A percentile compares a stretch with the other conserved stretches of the same genome.
Conservation (phyloP, 306 rosid genomes). For the Mimosa bimucronata region DNA sequence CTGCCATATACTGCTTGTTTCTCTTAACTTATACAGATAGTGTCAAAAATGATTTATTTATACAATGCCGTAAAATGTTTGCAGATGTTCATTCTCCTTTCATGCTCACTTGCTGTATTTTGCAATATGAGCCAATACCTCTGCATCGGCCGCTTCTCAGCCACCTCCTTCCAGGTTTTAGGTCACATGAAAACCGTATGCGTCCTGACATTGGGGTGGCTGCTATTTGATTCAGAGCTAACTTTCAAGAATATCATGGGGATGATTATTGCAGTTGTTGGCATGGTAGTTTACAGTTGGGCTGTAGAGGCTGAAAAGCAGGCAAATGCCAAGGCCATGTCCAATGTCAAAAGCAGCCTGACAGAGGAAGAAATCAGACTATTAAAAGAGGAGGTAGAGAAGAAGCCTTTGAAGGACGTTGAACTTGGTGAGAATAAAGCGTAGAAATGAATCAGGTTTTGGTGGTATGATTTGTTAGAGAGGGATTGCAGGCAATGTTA, state of each 20-base stretch:
- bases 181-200: slow-evolving; percentile 97
- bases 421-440: slow-evolving; percentile 65
- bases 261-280: slow-evolving; percentile 73
- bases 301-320: slow-evolving; percentile 77
- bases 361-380: slow-evolving; percentile 86
- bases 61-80: slow-evolving; percentile 25
- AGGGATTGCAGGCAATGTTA: slow-evolving; percentile 31
- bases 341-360: slow-evolving; percentile 65
- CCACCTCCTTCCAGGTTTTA: slow-evolving; percentile 89
- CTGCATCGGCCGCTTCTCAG: slow-evolving; percentile 93
- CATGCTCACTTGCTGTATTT: slow-evolving; percentile 81
- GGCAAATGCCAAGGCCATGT: slow-evolving; percentile 47
- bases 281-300: slow-evolving; percentile 96
- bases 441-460: slow-evolving; percentile 37
- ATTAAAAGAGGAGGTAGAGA: slow-evolving; percentile 63
- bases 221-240: slow-evolving; percentile 83
- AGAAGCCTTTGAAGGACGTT: slow-evolving; percentile 54
- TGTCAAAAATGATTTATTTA: slow-evolving; percentile 15
- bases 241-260: slow-evolving; percentile 84
- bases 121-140: slow-evolving; percentile 93
- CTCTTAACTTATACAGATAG: slow-evolving; percentile 1
- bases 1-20: slow-evolving; percentile 25
- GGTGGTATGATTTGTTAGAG: slow-evolving; percentile 32
- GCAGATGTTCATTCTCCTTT: slow-evolving; percentile 82
- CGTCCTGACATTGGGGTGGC: slow-evolving; percentile 89